These are phyloP conservation scores for Mortierella sp. DNA, from an alignment of 371 early-diverging fungal species.

Conservation along the genomic window DNA sequence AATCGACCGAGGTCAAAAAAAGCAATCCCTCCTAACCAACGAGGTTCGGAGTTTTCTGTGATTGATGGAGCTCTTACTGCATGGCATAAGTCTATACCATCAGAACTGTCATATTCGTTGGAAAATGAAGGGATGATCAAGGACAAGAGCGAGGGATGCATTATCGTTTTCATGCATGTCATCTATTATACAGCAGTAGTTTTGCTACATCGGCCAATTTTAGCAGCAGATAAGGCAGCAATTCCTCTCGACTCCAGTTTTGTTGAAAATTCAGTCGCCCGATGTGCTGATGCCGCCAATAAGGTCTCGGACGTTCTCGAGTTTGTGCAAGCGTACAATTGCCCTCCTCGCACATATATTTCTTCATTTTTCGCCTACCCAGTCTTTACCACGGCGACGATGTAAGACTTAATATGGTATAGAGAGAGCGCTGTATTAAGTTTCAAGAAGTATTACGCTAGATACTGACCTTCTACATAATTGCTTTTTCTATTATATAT, in stretches of 20 bases:
- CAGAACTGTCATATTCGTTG: constrained; percentile 58
- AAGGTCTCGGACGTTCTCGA: constrained; percentile 62
- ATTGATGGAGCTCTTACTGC: constrained; percentile 61
- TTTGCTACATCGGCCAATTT: constrained; percentile 62
- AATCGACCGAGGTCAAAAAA: constrained; percentile 60
- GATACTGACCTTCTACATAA: not conserved
- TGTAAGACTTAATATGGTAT: constrained; percentile 44
- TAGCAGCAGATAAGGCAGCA: constrained; percentile 56
- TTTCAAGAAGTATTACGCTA: too few species aligned
- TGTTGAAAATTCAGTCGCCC: constrained; percentile 58
- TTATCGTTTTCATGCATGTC: constrained; percentile 59
- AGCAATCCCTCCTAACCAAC: constrained; percentile 56
- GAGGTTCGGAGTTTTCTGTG: constrained; percentile 60
- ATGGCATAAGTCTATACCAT: constrained; percentile 63
- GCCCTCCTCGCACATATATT: constrained; percentile 53
- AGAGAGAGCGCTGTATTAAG: too few species aligned
- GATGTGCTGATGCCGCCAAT: constrained; percentile 64
- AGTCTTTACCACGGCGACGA: constrained; percentile 68
- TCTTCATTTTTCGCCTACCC: constrained; percentile 67
- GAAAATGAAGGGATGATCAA: constrained; percentile 54
- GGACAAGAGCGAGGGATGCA: constrained; percentile 47
- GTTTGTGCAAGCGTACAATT: constrained; percentile 47
- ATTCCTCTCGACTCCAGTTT: constrained; percentile 55
- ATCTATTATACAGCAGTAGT: constrained; percentile 65
- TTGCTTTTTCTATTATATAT: not conserved